phyloP scores from a whole-genome alignment of 345 rosid species.

The Microthlaspi erraticum region DNA sequence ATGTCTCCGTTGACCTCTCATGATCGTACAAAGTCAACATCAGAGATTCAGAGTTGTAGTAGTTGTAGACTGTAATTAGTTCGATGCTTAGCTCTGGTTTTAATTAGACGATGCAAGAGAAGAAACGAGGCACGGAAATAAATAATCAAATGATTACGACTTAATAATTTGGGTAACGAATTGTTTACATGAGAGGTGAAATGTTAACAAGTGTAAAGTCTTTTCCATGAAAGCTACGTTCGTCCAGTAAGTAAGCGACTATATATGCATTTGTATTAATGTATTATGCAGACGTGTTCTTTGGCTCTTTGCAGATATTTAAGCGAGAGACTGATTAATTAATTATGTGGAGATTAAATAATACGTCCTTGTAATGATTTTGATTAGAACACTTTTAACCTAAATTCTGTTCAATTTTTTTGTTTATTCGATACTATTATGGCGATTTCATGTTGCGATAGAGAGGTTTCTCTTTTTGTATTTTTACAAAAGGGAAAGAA shows the following conservation, averaged over 20 bases:
- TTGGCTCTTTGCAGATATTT: constrained; percentile 28
- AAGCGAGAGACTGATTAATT: constrained; percentile 10
- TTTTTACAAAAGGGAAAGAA: background rate
- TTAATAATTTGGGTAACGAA: constrained; percentile 15
- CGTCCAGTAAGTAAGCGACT: constrained; percentile 33
- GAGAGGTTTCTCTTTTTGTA: background rate
- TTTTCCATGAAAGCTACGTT: constrained; percentile 32
- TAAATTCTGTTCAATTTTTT: background rate
- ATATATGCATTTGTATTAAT: background rate
- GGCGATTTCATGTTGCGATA: constrained; percentile 3
- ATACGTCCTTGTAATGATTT: background rate
- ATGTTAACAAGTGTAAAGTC: constrained; percentile 19
- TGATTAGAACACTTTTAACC: constrained; percentile 16
- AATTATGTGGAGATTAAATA: background rate
- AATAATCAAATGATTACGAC: constrained; percentile 37
- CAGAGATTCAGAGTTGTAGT: background rate
- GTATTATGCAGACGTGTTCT: constrained; percentile 19
- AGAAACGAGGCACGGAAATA: too few species aligned
- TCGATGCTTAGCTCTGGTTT: constrained; percentile 13
- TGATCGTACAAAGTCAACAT: constrained; percentile 43
- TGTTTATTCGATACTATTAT: background rate
- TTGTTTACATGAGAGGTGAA: constrained; percentile 24
- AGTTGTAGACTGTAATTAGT: constrained; percentile 18
- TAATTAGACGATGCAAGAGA: constrained; percentile 35
- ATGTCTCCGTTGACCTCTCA: constrained; percentile 30